These are phyloP conservation scores for Aspergillus terreus DNA, from an alignment of 2,329 filamentous ascomycete genomes.

Conservation along the genomic window DNA sequence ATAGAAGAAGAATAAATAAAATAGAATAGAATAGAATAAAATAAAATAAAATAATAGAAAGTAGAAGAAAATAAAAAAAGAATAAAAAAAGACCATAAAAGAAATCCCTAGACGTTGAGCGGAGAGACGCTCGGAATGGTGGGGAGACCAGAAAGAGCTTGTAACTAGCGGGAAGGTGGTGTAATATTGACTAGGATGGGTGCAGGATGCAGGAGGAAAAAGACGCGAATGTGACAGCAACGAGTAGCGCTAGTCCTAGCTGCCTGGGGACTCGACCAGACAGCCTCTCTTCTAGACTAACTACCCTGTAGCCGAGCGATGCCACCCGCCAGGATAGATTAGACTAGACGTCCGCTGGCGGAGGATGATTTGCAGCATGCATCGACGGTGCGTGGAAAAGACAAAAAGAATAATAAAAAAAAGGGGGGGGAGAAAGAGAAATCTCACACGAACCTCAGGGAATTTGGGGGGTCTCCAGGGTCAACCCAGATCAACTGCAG, in stretches of 20 bases:
- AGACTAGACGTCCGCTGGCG: conserved; percentile 11
- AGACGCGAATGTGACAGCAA: conserved; percentile 21
- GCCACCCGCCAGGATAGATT: neutral
- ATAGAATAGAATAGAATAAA: conserved; percentile 7
- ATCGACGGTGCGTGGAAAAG: conserved; percentile 12
- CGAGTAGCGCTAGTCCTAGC: conserved; percentile 13
- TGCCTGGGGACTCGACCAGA: conserved; percentile 12
- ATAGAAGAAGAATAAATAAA: conserved; percentile 8
- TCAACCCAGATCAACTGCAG: neutral
- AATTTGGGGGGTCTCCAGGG: neutral
- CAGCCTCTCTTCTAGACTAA: conserved; percentile 5
- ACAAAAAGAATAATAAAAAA: conserved; percentile 2
- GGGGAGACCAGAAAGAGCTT: conserved; percentile 30
- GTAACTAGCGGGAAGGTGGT: conserved; percentile 36
- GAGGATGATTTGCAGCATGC: conserved; percentile 22
- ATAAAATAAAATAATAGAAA: conserved; percentile 11
- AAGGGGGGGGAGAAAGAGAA: neutral
- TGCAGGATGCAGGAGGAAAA: conserved; percentile 31
- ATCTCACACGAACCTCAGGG: neutral
- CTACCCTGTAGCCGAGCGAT: conserved; percentile 1
- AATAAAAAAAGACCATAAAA: conserved; percentile 13
- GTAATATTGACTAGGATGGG: conserved; percentile 37
- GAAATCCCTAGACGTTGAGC: conserved; percentile 10
- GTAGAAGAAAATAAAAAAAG: conserved; percentile 10
- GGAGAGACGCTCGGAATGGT: conserved; percentile 18